Evolutionary conservation across 2,329 filamentous ascomycete species (phyloP).

Genomic region (Alternaria sp.): DNA sequence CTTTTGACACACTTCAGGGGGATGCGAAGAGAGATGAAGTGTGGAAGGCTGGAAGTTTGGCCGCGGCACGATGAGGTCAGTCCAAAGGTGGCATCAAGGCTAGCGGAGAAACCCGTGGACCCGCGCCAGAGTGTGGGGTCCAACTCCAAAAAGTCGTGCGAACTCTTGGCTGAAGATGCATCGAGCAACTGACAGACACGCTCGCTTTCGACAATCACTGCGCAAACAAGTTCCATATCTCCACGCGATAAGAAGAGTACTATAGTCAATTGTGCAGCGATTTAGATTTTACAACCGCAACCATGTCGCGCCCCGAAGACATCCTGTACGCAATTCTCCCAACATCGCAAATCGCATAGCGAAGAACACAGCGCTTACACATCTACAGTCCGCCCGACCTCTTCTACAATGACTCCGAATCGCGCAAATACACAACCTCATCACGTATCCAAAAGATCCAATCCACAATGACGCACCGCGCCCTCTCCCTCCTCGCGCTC

Average conservation of each 20-base stretch:
- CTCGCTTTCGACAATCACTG: not conserved
- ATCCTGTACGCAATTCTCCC: conserved; percentile 69
- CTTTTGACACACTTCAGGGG: not conserved
- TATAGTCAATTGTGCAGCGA: not conserved
- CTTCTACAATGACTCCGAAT: conserved; percentile 95
- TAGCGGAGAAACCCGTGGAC: conserved; percentile 21
- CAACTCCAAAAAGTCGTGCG: conserved; percentile 34
- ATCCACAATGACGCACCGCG: conserved; percentile 90
- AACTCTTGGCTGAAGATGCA: conserved; percentile 21
- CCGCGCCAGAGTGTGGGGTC: conserved; percentile 25
- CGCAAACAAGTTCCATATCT: not conserved
- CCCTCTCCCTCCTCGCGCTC: conserved; percentile 88
- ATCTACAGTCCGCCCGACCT: conserved; percentile 81
- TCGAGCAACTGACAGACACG: not conserved
- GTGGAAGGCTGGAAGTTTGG: conserved; percentile 7
- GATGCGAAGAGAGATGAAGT: conserved; percentile 4
- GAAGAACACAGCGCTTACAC: not conserved
- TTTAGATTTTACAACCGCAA: conserved; percentile 46
- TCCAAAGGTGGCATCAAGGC: conserved; percentile 32
- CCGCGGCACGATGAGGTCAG: conserved; percentile 31
- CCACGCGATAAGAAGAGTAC: not conserved
- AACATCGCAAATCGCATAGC: conserved; percentile 3
- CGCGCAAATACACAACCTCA: conserved; percentile 95
- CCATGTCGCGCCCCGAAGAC: conserved; percentile 97
- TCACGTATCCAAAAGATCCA: conserved; percentile 97